These are phyloP conservation scores for Trypanosoma platydactyli DNA, from an alignment of 208 protist species.

Conservation along the genomic window DNA sequence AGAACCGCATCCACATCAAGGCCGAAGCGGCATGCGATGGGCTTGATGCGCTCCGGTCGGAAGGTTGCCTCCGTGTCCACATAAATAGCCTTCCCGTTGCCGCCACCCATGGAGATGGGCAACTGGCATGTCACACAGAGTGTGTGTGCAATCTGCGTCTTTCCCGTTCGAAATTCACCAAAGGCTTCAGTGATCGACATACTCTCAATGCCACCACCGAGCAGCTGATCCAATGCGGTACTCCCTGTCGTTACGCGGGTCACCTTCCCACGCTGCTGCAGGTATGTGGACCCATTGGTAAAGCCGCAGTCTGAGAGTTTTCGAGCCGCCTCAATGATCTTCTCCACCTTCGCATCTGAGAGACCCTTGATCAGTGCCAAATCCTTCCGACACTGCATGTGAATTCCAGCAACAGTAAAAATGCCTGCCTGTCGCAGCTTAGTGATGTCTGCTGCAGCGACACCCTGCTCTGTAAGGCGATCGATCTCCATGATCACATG, in stretches of 20 bases:
- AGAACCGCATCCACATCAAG: slow-evolving; percentile 91
- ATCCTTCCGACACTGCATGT: slow-evolving; percentile 92
- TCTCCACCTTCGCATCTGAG: slow-evolving; percentile 98
- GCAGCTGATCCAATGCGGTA: slow-evolving; percentile 90
- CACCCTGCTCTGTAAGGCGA: slow-evolving; percentile 88
- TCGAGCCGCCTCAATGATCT: slow-evolving; percentile 95
- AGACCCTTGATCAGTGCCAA: slow-evolving; percentile 96
- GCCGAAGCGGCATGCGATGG: slow-evolving; percentile 96
- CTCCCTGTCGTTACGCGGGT: slow-evolving; percentile 95
- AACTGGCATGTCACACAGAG: slow-evolving; percentile 97
- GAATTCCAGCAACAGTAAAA: slow-evolving; percentile 89
- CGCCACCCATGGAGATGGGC: slow-evolving; percentile 89
- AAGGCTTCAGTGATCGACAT: slow-evolving; percentile 98
- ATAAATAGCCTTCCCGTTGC: slow-evolving; percentile 94
- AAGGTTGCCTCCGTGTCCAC: slow-evolving; percentile 99
- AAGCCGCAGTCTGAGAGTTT: slow-evolving; percentile 90
- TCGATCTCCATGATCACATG: slow-evolving; percentile 82
- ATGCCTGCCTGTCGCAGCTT: slow-evolving; percentile 92
- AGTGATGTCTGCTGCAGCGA: slow-evolving; percentile 82
- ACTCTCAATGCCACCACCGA: slow-evolving; percentile 97
- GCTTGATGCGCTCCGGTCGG: slow-evolving; percentile 94
- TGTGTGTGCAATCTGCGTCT: slow-evolving; percentile 98
- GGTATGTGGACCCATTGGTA: slow-evolving; percentile 82
- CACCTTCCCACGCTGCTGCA: slow-evolving; percentile 88
- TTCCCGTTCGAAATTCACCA: slow-evolving; percentile 99